Conservation (phyloP, 2,329 filamentous ascomycete species). For the Colletotrichum brevisporum region DNA sequence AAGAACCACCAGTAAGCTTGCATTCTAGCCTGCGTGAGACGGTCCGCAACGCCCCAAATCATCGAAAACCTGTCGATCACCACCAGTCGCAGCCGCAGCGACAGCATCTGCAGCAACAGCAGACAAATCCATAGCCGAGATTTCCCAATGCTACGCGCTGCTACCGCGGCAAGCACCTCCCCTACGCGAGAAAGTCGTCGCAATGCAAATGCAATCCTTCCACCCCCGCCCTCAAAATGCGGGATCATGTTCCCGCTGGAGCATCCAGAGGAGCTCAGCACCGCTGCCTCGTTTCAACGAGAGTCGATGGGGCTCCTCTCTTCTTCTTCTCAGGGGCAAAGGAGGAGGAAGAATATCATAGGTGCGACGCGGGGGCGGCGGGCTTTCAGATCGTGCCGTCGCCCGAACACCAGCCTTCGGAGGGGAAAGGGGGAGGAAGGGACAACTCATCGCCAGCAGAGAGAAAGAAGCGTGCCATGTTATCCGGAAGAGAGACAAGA, state of each 20-base stretch:
- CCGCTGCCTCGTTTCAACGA: no score
- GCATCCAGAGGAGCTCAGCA: no score
- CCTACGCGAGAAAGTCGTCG: no score
- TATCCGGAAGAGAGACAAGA: neutral
- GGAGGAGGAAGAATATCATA: no score
- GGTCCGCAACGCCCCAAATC: neutral
- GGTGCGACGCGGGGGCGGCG: constrained; percentile 15
- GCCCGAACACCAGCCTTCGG: no score
- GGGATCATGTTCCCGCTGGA: constrained; percentile 1
- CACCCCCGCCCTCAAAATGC: constrained; percentile 7
- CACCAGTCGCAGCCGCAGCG: neutral
- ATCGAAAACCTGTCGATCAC: constrained; percentile 29
- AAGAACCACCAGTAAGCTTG: neutral
- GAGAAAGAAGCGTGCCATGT: neutral
- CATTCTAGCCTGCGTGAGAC: neutral
- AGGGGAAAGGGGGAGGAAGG: no score
- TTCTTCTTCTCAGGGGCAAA: no score
- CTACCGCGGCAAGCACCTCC: constrained; percentile 19
- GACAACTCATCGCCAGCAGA: no score
- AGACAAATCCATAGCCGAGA: neutral
- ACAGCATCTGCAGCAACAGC: neutral
- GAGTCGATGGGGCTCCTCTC: no score
- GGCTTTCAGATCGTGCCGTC: neutral
- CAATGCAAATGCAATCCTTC: neutral
- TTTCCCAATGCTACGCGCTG: constrained; percentile 35